These are phyloP conservation scores for Neurospora sp. DNA, from an alignment of 495 filamentous ascomycete genomes.

Conservation along the genomic window DNA sequence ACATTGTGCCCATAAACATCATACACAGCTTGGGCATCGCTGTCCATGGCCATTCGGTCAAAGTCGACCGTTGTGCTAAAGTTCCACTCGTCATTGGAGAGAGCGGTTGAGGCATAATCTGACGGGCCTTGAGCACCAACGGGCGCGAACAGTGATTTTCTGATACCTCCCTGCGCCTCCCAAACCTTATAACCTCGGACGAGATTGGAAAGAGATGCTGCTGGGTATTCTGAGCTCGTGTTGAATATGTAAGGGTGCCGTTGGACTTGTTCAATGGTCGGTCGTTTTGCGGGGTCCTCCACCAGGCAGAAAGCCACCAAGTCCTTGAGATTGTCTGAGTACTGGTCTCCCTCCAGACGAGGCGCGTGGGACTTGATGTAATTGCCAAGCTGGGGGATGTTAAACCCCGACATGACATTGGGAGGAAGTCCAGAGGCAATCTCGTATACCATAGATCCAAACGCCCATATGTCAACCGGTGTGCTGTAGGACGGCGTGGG, in stretches of 20 bases:
- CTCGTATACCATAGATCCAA: conserved; percentile 82
- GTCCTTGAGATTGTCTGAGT: conserved; percentile 63
- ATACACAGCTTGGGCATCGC: conserved; percentile 36
- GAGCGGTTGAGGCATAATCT: conserved; percentile 27
- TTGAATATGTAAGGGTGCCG: conserved; percentile 52
- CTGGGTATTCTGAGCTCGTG: conserved; percentile 59
- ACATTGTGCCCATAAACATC: conserved; percentile 43
- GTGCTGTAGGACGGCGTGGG: conserved; percentile 47
- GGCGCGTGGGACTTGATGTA: conserved; percentile 53
- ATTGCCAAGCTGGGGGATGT: conserved; percentile 44
- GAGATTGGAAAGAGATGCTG: conserved; percentile 55
- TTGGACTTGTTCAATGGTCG: conserved; percentile 57
- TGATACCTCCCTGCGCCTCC: conserved; percentile 74
- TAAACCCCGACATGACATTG: conserved; percentile 42
- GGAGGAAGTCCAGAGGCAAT: conserved; percentile 86
- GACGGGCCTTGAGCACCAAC: conserved; percentile 57
- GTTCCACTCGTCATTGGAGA: conserved; percentile 70
- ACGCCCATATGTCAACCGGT: conserved; percentile 91
- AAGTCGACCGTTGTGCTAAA: conserved; percentile 84
- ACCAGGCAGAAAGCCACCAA: conserved; percentile 75
- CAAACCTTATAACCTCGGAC: conserved; percentile 76
- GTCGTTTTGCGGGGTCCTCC: conserved; percentile 61
- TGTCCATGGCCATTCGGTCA: conserved; percentile 47
- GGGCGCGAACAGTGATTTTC: conserved; percentile 70
- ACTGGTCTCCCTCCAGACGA: conserved; percentile 65